phyloP scores from a whole-genome alignment of 2,329 filamentous ascomycete genomes.

The Ceratocystis albifundus region DNA sequence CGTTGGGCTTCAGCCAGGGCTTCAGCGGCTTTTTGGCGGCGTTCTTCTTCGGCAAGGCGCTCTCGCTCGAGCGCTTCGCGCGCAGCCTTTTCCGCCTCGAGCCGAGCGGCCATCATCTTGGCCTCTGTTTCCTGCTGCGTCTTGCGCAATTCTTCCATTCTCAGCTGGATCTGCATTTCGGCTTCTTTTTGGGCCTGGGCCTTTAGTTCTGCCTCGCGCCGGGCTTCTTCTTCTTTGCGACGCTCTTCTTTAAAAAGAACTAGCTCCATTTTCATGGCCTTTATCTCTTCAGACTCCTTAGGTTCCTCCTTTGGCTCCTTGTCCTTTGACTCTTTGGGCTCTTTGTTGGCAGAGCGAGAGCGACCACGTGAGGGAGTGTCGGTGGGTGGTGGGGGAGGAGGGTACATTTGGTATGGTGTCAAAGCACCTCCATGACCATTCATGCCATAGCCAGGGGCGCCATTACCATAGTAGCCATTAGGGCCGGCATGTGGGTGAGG shows the following conservation, averaged over 20 bases:
- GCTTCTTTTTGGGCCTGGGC: slow-evolving; percentile 38
- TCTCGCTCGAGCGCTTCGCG: slow-evolving; percentile 37
- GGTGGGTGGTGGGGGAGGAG: slow-evolving; percentile 36
- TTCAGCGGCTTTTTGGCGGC: slow-evolving; percentile 24
- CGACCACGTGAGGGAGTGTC: slow-evolving; percentile 32
- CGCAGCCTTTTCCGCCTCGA: slow-evolving; percentile 37
- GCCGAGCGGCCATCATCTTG: slow-evolving; percentile 37
- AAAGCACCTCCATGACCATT: slow-evolving; percentile 14
- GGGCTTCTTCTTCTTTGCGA: slow-evolving; percentile 37
- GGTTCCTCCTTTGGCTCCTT: slow-evolving; percentile 34
- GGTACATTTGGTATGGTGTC: slow-evolving; percentile 24
- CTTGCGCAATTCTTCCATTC: slow-evolving; percentile 34
- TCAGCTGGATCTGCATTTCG: slow-evolving; percentile 35
- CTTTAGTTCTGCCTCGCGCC: slow-evolving; percentile 36
- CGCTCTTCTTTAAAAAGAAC: slow-evolving; percentile 39
- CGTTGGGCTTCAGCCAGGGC: slow-evolving; percentile 33
- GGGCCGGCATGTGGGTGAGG: neutral
- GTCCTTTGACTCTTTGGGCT: slow-evolving; percentile 7
- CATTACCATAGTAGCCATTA: slow-evolving; percentile 29
- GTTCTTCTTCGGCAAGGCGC: slow-evolving; percentile 37
- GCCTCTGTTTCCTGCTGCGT: slow-evolving; percentile 30
- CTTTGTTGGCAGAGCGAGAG: slow-evolving; percentile 29
- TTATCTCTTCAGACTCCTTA: slow-evolving; percentile 35
- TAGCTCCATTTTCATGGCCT: slow-evolving; percentile 50
- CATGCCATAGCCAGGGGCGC: slow-evolving; percentile 24